A percentile compares a stretch with the other conserved stretches of the same genome.
Conservation (phyloP, 257 asterid species). For the Solanum lignicaule region DNA sequence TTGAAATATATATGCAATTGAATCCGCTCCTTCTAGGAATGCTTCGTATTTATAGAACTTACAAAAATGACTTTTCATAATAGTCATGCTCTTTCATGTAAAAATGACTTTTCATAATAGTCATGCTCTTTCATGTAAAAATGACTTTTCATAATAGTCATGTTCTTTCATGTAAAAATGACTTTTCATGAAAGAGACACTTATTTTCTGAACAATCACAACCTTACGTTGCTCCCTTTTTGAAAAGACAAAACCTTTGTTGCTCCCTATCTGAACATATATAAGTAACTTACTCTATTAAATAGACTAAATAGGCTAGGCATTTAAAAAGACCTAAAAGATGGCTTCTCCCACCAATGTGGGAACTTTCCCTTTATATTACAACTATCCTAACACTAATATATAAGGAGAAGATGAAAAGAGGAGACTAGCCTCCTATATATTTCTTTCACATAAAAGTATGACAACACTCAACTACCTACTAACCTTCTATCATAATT, state of each 20-base stretch:
- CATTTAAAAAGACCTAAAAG: too few species aligned
- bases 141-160: too few species aligned
- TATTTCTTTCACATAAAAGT: not conserved
- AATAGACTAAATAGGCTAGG: too few species aligned
- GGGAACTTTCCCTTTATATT: not conserved
- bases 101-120: too few species aligned
- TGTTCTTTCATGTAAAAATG: not conserved
- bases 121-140: not conserved
- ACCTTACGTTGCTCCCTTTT: too few species aligned
- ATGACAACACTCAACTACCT: not conserved
- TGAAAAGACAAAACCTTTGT: too few species aligned
- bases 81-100: not conserved
- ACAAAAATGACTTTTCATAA: too few species aligned
- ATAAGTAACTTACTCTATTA: too few species aligned
- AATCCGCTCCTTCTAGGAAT: not conserved
- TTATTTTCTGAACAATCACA: too few species aligned
- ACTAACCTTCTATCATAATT: not conserved
- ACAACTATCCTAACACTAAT: not conserved
- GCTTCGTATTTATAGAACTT: not conserved
- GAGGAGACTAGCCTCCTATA: not conserved
- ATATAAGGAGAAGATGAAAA: not conserved
- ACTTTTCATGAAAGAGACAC: too few species aligned
- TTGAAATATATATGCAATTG: not conserved
- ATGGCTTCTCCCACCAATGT: not conserved
- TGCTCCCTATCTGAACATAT: too few species aligned